phyloP scores from a whole-genome alignment of 169 alveolate species.

The Neospora caninum region DNA sequence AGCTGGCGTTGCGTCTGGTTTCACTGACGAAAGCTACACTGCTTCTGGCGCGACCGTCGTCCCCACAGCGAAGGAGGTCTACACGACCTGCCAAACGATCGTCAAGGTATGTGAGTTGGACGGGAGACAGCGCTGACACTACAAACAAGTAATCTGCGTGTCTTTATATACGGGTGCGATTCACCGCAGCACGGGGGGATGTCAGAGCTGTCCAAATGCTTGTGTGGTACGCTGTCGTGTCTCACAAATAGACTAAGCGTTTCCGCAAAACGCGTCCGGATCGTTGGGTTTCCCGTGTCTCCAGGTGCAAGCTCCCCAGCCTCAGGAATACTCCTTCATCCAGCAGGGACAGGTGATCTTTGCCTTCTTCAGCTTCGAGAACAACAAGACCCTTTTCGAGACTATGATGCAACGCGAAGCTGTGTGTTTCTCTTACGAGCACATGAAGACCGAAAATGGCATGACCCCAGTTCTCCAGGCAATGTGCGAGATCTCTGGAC shows the following conservation, averaged over 20 bases:
- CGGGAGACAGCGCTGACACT: neutral
- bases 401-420: constrained; percentile 6
- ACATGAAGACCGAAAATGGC: neutral
- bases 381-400: constrained; percentile 26
- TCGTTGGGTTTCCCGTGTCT: neutral
- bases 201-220: no score
- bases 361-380: constrained; percentile 19
- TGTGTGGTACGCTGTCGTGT: no score
- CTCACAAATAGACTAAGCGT: no score
- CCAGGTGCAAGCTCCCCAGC: constrained; percentile 59
- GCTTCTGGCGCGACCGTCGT: constrained; percentile 39
- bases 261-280: no score
- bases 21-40: constrained; percentile 39
- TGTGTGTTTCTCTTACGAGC: constrained; percentile 37
- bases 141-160: no score
- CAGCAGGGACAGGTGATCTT: constrained; percentile 51
- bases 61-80: constrained; percentile 21
- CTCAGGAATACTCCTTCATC: constrained; percentile 33
- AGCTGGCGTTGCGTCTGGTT: constrained; percentile 54
- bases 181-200: no score
- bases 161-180: no score
- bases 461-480: constrained; percentile 41
- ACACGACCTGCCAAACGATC: neutral
- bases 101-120: constrained; percentile 20
- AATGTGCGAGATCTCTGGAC: constrained; percentile 39